Conservation (phyloP, 148 eudicot species). For the Rhododendron ferrugineum region DNA sequence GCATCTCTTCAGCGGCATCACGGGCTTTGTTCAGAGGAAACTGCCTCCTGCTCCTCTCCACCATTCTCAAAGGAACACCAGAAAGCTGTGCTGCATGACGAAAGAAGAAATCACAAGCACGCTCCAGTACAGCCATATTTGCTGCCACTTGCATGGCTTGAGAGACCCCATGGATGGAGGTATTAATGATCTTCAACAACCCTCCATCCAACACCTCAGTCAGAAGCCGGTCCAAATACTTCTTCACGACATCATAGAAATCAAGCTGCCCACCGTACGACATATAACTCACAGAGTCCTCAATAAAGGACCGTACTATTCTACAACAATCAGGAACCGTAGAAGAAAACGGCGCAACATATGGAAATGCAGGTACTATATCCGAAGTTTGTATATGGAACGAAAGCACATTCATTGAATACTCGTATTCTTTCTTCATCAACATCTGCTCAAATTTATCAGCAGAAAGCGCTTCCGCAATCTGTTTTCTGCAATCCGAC, state of each 20-base stretch:
- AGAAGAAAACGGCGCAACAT: constrained; percentile 86
- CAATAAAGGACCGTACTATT: constrained; percentile 85
- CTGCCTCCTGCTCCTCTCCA: constrained; percentile 78
- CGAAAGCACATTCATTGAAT: constrained; percentile 88
- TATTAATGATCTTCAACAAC: constrained; percentile 60
- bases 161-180: constrained; percentile 69
- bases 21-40: constrained; percentile 79
- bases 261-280: constrained; percentile 96
- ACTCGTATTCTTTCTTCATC: constrained; percentile 97
- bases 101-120: constrained; percentile 96
- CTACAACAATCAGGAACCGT: constrained; percentile 97
- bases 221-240: constrained; percentile 85
- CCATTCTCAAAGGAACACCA: constrained; percentile 90
- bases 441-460: constrained; percentile 95
- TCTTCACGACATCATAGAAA: constrained; percentile 87
- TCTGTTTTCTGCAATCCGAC: constrained; percentile 88
- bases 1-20: constrained; percentile 89
- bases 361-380: constrained; percentile 87
- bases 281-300: constrained; percentile 97
- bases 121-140: constrained; percentile 93
- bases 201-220: constrained; percentile 79
- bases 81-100: constrained; percentile 95
- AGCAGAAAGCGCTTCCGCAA: constrained; percentile 63
- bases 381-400: constrained; percentile 90
- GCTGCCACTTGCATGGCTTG: constrained; percentile 99